Conservation (phyloP, 1,284 basidiomycete species). For the Takashimella koratensis region DNA sequence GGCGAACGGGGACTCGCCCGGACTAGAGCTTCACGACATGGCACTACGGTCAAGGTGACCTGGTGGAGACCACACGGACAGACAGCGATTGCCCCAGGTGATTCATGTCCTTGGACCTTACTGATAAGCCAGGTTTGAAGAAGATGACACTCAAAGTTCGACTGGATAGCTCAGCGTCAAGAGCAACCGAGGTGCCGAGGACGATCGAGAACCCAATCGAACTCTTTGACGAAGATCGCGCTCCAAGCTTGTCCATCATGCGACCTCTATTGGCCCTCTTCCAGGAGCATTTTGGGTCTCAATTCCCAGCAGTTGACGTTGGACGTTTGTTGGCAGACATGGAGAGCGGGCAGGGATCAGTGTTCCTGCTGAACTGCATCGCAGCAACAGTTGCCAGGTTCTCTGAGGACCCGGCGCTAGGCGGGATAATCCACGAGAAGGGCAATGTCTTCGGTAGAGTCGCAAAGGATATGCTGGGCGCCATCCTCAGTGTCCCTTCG, state of each 20-base stretch:
- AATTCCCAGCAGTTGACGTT: slow-evolving; percentile 18
- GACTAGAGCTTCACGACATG: not conserved
- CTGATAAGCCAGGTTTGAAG: slow-evolving; percentile 17
- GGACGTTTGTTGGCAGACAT: slow-evolving; percentile 6
- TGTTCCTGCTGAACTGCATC: slow-evolving; percentile 24
- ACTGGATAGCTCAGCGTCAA: slow-evolving; percentile 7
- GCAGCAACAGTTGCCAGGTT: slow-evolving; percentile 27
- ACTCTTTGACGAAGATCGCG: not conserved
- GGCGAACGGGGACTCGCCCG: not conserved
- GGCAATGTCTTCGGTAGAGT: slow-evolving; percentile 18
- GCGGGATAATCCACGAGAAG: slow-evolving; percentile 8
- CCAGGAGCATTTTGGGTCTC: slow-evolving; percentile 21
- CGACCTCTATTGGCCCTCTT: slow-evolving; percentile 25
- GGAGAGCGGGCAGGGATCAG: slow-evolving; percentile 14
- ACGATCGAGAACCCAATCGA: not conserved
- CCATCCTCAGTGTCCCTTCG: slow-evolving; percentile 25
- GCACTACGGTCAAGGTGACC: slow-evolving; percentile 27
- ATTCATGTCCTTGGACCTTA: not conserved
- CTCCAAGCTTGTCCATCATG: slow-evolving; percentile 12
- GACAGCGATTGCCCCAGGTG: slow-evolving; percentile 23
- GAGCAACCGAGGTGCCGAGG: not conserved
- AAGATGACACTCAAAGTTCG: slow-evolving; percentile 28
- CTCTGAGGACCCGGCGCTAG: slow-evolving; percentile 19
- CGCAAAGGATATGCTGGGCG: slow-evolving; percentile 25
- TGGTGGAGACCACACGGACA: slow-evolving; percentile 36